Evolutionary conservation across 176 grass and related monocot species (phyloP).

Genomic region (Poa pratensis): DNA sequence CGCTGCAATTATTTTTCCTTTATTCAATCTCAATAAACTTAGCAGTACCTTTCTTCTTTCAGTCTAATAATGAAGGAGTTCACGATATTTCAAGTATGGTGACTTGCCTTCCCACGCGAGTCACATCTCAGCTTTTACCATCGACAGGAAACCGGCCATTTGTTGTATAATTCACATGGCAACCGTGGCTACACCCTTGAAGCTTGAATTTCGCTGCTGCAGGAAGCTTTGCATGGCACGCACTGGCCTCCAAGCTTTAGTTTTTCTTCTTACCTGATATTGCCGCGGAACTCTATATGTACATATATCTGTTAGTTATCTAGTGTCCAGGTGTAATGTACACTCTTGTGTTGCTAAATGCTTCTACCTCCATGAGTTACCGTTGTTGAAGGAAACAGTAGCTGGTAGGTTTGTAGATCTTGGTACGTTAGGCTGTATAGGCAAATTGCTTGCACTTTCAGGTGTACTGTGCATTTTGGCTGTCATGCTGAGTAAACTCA

Average conservation of each 20-base stretch:
- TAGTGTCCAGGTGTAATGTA: conserved; percentile 1
- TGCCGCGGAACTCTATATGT: conserved; percentile 17
- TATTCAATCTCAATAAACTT: not conserved
- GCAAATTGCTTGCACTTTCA: not conserved
- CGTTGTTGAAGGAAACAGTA: not conserved
- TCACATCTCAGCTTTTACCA: conserved; percentile 20
- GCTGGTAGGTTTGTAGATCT: not conserved
- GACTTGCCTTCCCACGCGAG: not conserved
- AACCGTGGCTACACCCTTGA: conserved; percentile 17
- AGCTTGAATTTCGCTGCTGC: conserved; percentile 13
- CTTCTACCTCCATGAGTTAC: not conserved
- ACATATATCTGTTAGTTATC: conserved; percentile 64
- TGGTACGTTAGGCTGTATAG: not conserved
- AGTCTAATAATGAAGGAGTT: conserved; percentile 42
- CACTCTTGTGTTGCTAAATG: conserved; percentile 11
- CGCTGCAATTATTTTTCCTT: not conserved
- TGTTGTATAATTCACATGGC: conserved; percentile 34
- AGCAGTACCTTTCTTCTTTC: conserved; percentile 34
- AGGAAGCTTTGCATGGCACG: conserved; percentile 19
- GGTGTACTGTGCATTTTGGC: not conserved
- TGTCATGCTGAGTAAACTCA: not conserved
- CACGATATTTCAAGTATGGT: not conserved
- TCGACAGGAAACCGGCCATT: not conserved
- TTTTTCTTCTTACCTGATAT: not conserved
- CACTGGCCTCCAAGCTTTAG: conserved; percentile 4